Base-by-base conservation (phyloP, 2,329 filamentous ascomycete genomes). In the Aspergillus neoniger region DNA sequence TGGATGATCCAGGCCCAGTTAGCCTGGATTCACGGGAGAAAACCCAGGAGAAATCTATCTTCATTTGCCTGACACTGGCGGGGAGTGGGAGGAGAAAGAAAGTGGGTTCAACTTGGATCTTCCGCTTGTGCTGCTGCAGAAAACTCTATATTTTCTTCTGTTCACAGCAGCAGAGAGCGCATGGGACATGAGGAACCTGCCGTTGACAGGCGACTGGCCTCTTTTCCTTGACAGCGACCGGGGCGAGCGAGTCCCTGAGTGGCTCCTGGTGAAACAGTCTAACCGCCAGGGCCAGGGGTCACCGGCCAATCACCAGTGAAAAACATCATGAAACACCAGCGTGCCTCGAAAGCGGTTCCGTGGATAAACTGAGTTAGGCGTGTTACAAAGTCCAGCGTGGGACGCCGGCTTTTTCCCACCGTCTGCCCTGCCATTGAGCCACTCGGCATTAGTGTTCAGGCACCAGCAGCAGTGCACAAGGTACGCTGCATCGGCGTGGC, bases 61-160 rank as follows among this genome's bases (percentile, higher is more conserved):
- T 64, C 60, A 61, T 66, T 54, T 66, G 62, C 41, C 60, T 64
- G 63, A 67, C 60, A 67, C 65, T 10, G 44, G 55, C 21, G 44
- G 44, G 44, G 23, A 36, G 25, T 36, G 32, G 4, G 32, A 36
- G 32, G 32, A 12, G 32, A 36, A 36, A 36, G 32, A 36, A 36
- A 15, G 25, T 60, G 56, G 63, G 48, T 61, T 59, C 12, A 36
- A 36, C 47, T 53, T 47, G 50, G 49, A 49, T 57, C 48, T 52
- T 36, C 36, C 23, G 57, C 56, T 58, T 60, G 56, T 12, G 14
- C 14, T 30, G 47, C 36, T 30, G 47, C 12, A 50, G 44, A 49
- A 49, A 23, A 49, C 44, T 49, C 14, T 15, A 49, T 25, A 36
- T 36, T 36, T 36, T 15, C 21, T 23, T 51, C 54, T 25, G 50